These are phyloP conservation scores for Papilionanthe hybrid DNA, from an alignment of 116 monocot genomes.

Conservation along the genomic window DNA sequence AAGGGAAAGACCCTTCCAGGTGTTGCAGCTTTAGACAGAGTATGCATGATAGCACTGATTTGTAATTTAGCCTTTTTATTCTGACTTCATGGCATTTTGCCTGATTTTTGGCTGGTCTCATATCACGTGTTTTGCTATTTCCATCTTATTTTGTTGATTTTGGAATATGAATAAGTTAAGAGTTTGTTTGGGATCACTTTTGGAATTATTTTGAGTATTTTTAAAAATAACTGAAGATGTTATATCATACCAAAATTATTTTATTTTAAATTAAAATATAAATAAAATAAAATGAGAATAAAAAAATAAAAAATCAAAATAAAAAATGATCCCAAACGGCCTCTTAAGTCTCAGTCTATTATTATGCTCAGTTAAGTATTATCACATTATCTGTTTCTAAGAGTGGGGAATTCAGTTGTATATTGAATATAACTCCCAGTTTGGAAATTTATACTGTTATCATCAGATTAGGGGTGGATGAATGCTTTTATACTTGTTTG, in stretches of 20 bases:
- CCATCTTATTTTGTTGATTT: neutral
- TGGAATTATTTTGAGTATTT: too few relatives aligned
- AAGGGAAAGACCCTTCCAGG: slow-evolving; percentile 70
- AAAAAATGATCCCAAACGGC: too few relatives aligned
- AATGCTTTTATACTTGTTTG: too few relatives aligned
- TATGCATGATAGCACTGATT: slow-evolving; percentile 19
- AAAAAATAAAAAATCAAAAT: too few relatives aligned
- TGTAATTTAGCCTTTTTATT: neutral
- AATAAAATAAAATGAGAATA: too few relatives aligned
- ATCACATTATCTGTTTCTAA: neutral
- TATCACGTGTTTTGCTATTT: neutral
- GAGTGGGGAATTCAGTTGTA: neutral
- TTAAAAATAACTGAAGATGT: too few relatives aligned
- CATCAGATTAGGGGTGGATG: too few relatives aligned
- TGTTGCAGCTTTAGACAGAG: slow-evolving; percentile 85
- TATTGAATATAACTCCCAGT: too few relatives aligned
- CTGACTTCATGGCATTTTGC: neutral
- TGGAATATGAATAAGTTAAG: neutral
- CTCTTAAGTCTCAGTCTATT: neutral
- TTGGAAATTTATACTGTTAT: too few relatives aligned
- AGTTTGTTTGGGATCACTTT: neutral
- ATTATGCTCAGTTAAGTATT: neutral
- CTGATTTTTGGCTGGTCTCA: neutral
- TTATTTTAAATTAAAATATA: too few relatives aligned
- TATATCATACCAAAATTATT: too few relatives aligned